Conservation (phyloP, 1,284 basidiomycete genomes). For the Moesziomyces sp. region DNA sequence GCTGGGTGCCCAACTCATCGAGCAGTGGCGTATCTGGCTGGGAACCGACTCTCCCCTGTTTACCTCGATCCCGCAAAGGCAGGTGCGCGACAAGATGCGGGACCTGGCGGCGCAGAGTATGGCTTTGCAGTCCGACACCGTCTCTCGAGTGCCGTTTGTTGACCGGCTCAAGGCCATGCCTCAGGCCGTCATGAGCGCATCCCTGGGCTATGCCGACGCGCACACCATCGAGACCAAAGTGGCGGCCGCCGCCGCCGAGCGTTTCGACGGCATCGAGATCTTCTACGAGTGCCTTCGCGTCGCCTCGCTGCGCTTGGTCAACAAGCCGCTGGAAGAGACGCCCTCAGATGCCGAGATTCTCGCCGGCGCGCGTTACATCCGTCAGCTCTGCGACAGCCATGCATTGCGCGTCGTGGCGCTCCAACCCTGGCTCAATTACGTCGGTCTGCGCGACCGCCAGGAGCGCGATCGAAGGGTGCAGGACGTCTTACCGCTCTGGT, state of each 20-base stretch:
- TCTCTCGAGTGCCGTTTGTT: not conserved
- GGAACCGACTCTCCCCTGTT: conserved; percentile 8
- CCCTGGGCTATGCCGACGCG: conserved; percentile 7
- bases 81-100: conserved; percentile 15
- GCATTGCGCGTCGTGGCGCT: conserved; percentile 6
- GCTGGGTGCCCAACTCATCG: conserved; percentile 10
- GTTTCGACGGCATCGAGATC: conserved; percentile 18
- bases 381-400: conserved; percentile 11
- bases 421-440: conserved; percentile 13
- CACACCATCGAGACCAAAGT: conserved; percentile 13
- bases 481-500: conserved; percentile 11
- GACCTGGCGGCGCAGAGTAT: conserved; percentile 3
- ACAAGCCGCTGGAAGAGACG: conserved; percentile 4
- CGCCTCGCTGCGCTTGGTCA: conserved; percentile 7
- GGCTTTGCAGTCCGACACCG: conserved; percentile 4
- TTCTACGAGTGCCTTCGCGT: conserved; percentile 22
- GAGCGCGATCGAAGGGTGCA: conserved; percentile 8
- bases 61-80: conserved; percentile 6
- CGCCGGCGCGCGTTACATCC: conserved; percentile 3
- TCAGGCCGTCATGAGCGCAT: conserved; percentile 9
- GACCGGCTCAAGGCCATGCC: conserved; percentile 10
- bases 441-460: conserved; percentile 5
- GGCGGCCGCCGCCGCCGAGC: not conserved
- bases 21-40: conserved; percentile 14
- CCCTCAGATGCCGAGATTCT: conserved; percentile 4